Evolutionary conservation across 176 grass and related monocot species (phyloP), one percentile per base, ranked within the genome.

Genomic region (Pontederia crassipes): DNA sequence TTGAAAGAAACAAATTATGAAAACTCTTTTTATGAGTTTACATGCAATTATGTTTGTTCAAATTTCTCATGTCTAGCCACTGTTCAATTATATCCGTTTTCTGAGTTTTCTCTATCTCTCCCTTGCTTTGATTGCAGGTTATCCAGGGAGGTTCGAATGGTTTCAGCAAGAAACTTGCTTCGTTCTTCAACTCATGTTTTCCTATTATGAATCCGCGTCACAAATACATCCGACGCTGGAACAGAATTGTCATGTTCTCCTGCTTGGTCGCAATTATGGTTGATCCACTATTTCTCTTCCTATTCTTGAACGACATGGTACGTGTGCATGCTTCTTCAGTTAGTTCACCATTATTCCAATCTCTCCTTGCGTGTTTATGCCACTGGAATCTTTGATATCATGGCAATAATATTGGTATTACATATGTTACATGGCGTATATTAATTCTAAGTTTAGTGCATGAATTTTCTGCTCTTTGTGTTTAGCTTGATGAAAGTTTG

Each of bases 241-340:
- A 96, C 78, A 71, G 90, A 45, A 90, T 96, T 75, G 90, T 96
- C 51, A 81, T 87, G 54, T 90, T 96, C 62, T 96, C 91, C 54
- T 90, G 83, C 75, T 75, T 96, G 54, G 64, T 96, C 50, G 73
- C 91, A 57, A 90, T 96, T 70, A 90, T 96, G 54, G 87, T 90
- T 2, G 86, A 96, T 55, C 91, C 91, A 27, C 60, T 96, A 6
- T 96, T 96, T 57, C 87, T 96, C 83, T 96, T 90, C 71, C 59
- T 85, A 14, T 61, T 96, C 52, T 87, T 81, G 45, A 70, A 85
- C 10, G 10, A 78, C 14, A 10, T 90, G 86, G 91, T 96, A 81
- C 60, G 49, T 1, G 55, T 47, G 11, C 48, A 3, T 64, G 4
- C 6, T 40, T 40, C 4, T 4, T 40, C 2, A 40, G 6, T 40